Conservation (phyloP, 2,329 filamentous ascomycete species). For the Neopestalotiopsis clavispora region DNA sequence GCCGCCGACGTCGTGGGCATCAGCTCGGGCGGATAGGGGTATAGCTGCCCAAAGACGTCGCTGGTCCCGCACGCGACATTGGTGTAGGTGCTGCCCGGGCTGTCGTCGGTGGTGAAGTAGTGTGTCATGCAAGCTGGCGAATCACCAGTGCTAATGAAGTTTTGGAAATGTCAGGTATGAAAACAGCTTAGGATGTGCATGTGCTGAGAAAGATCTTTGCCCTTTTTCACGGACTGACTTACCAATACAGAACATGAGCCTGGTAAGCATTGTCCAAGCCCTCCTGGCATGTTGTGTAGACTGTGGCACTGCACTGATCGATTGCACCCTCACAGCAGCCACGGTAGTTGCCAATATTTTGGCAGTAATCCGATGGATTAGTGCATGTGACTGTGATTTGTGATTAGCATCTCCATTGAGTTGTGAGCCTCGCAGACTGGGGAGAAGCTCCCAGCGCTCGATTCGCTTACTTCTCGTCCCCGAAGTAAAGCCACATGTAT, state of each 20-base stretch:
- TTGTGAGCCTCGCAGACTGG: background rate
- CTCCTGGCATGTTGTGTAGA: conserved; percentile 31
- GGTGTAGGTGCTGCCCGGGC: conserved; percentile 29
- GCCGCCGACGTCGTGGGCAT: conserved; percentile 21
- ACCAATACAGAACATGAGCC: conserved; percentile 36
- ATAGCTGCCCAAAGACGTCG: conserved; percentile 30
- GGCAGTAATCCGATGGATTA: conserved; percentile 29
- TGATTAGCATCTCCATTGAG: background rate
- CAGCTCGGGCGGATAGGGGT: conserved; percentile 32
- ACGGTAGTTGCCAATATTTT: conserved; percentile 31
- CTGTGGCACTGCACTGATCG: conserved; percentile 30
- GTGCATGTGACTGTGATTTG: conserved; percentile 32
- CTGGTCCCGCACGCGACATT: conserved; percentile 31
- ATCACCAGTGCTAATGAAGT: conserved; percentile 21
- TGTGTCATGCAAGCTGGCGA: conserved; percentile 33
- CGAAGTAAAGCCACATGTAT: conserved; percentile 35
- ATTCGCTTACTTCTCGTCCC: conserved; percentile 29
- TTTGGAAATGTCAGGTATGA: background rate
- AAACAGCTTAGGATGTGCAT: no score
- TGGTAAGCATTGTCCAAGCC: conserved; percentile 27
- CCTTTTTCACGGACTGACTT: conserved; percentile 19
- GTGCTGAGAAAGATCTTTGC: background rate
- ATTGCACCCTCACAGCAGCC: conserved; percentile 32
- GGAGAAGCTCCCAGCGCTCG: background rate
- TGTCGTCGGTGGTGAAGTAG: conserved; percentile 25